A percentile compares a stretch with the other conserved stretches of the same genome.
Conservation (phyloP, 345 rosid genomes). For the Capsella bursapastoris region DNA sequence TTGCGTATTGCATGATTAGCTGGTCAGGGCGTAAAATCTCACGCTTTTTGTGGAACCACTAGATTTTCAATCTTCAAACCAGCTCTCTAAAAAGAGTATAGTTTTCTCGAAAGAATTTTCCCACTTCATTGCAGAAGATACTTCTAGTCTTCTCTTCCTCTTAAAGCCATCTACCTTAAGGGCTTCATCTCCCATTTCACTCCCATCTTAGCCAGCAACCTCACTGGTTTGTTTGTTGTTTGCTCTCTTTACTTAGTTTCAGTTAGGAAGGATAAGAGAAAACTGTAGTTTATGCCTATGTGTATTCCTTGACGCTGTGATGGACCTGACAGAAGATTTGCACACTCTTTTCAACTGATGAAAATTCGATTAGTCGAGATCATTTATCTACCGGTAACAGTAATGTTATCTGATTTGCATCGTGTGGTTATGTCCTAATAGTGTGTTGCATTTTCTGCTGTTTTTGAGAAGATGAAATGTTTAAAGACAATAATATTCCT, state of each 20-base stretch:
- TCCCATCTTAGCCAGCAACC: not conserved
- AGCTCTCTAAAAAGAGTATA: conserved; percentile 1
- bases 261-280: not conserved
- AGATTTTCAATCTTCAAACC: conserved; percentile 7
- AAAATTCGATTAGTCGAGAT: not conserved
- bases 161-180: not conserved
- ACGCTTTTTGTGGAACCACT: not conserved
- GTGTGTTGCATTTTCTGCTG: not conserved
- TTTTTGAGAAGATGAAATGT: not conserved
- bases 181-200: conserved; percentile 14
- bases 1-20: conserved; percentile 15
- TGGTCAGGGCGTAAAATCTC: not conserved
- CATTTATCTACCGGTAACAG: not conserved
- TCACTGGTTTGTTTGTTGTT: conserved; percentile 4
- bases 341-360: conserved; percentile 4
- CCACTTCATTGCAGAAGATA: not conserved
- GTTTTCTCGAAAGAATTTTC: not conserved
- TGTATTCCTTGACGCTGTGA: conserved; percentile 6
- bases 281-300: not conserved
- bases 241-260: not conserved
- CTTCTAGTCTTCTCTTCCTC: not conserved
- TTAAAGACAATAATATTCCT: not conserved
- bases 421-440: not conserved
- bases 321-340: not conserved
- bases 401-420: conserved; percentile 17